A percentile compares a stretch with the other conserved stretches of the same genome.
These are phyloP conservation scores for Diaporthe sp. DNA, from an alignment of 2,329 filamentous ascomycete genomes.

Conservation along the genomic window DNA sequence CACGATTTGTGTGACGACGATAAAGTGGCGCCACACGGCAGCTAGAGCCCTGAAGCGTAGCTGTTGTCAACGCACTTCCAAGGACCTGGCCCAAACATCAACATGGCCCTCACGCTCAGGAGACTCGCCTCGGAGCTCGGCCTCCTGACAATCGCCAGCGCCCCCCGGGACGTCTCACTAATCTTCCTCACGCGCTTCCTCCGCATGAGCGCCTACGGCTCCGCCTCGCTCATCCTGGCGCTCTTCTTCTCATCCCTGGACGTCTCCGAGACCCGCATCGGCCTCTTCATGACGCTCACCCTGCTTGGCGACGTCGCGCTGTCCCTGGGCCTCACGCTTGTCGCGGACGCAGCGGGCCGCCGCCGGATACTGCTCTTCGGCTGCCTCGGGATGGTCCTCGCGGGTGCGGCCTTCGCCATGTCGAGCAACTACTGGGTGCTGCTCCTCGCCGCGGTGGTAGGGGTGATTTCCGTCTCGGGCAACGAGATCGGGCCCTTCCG, in stretches of 20 bases:
- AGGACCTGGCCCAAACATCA: background rate
- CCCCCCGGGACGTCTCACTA: conserved; percentile 66
- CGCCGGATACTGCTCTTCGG: conserved; percentile 67
- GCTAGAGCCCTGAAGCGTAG: background rate
- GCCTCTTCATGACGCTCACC: conserved; percentile 77
- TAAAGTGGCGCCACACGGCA: background rate
- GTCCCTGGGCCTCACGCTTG: conserved; percentile 70
- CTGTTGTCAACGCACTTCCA: background rate
- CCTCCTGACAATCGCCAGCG: conserved; percentile 57
- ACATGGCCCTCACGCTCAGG: conserved; percentile 32
- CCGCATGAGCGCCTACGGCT: conserved; percentile 74
- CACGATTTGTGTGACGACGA: background rate
- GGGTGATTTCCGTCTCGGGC: conserved; percentile 73
- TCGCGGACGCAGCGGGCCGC: conserved; percentile 71
- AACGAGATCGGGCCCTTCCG: conserved; percentile 76
- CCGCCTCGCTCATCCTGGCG: conserved; percentile 70
- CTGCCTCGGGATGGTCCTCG: conserved; percentile 67
- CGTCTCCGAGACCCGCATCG: conserved; percentile 66
- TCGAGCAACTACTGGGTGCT: conserved; percentile 70
- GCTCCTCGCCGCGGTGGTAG: conserved; percentile 69
- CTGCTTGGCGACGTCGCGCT: conserved; percentile 71
- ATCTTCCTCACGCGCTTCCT: conserved; percentile 72
- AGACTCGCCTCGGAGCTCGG: conserved; percentile 57
- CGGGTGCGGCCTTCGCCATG: conserved; percentile 68
- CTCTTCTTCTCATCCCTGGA: conserved; percentile 66